Base-by-base conservation (phyloP, 192 early-diverging fungal species). In the Entomortierella lignicola region DNA sequence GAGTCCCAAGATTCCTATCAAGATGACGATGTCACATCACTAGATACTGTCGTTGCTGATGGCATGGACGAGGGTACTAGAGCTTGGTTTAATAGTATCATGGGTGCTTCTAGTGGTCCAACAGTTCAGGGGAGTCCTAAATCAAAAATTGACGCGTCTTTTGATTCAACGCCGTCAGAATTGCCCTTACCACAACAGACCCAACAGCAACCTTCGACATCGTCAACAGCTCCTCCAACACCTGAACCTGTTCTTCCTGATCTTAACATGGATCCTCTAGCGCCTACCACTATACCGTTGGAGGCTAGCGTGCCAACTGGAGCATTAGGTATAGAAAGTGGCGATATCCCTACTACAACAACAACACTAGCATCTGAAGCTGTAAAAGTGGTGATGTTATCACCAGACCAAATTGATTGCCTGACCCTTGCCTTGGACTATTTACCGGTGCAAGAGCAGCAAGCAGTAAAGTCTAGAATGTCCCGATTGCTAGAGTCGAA, bases 381-480 rank as follows among this genome's bases (percentile, higher is more conserved):
- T 7, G 34, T 37, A 4, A 23, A 68, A n/a, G n/a, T n/a, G 55
- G 3, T 26, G 5, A 34, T 77, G 53, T 17, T 77, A 13, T 57
- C 60, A 18, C 5, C 44, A 0, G 60, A 69, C 10, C 73, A 69
- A 17, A 23, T 57, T 5, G 55, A 51, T 12, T 69, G 66, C 44
- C 31, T 77, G 6, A 8, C 12, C 25, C 47, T 77, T 5, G 66
- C 66, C 0, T 12, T 77, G 21, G 20, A 7, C 0, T 59, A 43
- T 32, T 26, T 77, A 4, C 73, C 73, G 32, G 17, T 31, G 15
- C 73, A 77, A 26, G 73, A 77, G 42, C 60, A 43, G 18, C 61
- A 59, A 8, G 73, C 73, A 8, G 60, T 77, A 17, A 4, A 34
- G 39, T 43, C 66, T 17, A 55, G 73, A 37, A n/a, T 77, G 27